Evolutionary conservation across 169 alveolate species (phyloP), one percentile per base, ranked within the genome.

Genomic region (Plasmodium chabaudi): DNA sequence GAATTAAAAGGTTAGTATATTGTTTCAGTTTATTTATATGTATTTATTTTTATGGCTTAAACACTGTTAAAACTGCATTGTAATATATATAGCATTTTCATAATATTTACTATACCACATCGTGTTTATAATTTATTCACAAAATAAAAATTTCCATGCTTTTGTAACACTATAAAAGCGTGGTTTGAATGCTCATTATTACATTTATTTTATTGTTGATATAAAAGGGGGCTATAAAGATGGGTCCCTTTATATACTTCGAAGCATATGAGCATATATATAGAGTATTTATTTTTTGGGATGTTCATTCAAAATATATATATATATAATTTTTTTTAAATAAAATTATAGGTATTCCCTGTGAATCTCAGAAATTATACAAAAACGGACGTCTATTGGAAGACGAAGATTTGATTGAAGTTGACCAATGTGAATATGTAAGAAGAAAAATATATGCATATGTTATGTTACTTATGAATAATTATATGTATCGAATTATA

Each of bases 261-360:
- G 7, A 34, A 34, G 7, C 42, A 34, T 34, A 34, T 34, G 42
- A 34, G 4, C 7, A 34, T 5, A 34, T 34, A 34, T 34, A 34
- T 34, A 34, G 42, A 34, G 42, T 34, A 34, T 27, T 1, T 27
- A 27, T 34, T 34, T 34, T 34, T 3, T 34, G 42, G 42, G 4
- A 34, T 34, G 42, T 34, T 34, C 42, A 34, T 34, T 34, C 42
- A 34, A 34, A 34, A 34, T 34, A 5, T 34, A 34, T 34, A 5
- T 34, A 34, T 34, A 34, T 34, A 34, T 34, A 34, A 34, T 34
- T 3, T 34, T 34, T 34, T 34, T 34, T 34, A 55, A 75, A 46
- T 27, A 42, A 72, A 72, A 39, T 63, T 68, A 61, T 82, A 82
- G 90, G 90, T 56, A 82, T 82, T 59, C 90, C 90, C 46, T 82